These are phyloP conservation scores for Boletus edulis DNA, from an alignment of 768 basidiomycete species.

Conservation along the genomic window DNA sequence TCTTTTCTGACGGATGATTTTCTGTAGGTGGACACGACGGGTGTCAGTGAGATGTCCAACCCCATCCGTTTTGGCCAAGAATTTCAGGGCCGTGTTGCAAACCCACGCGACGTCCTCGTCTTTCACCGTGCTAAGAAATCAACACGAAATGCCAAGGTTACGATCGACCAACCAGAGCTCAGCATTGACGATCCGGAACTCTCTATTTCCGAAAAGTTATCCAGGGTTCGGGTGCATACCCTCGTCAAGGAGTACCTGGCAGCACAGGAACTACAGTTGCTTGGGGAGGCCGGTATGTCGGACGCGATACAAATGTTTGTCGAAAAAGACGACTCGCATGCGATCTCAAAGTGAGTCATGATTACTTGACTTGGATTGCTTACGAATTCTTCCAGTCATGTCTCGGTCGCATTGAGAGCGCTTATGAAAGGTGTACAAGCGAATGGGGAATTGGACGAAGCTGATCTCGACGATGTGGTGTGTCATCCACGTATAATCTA, in stretches of 20 bases:
- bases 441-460: conserved; percentile 67
- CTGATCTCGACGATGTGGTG: conserved; percentile 72
- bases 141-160: conserved; percentile 48
- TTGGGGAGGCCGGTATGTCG: conserved; percentile 88
- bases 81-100: conserved; percentile 87
- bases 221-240: conserved; percentile 80
- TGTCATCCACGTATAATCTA: conserved; percentile 16
- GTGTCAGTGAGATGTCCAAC: conserved; percentile 88
- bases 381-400: conserved; percentile 46
- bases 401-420: conserved; percentile 51
- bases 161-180: conserved; percentile 73
- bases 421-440: conserved; percentile 68
- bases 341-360: conserved; percentile 76
- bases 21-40: conserved; percentile 81
- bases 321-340: conserved; percentile 95
- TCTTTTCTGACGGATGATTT: neutral
- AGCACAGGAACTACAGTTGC: conserved; percentile 89
- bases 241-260: conserved; percentile 90
- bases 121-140: conserved; percentile 82
- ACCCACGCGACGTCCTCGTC: conserved; percentile 89
- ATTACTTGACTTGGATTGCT: neutral
- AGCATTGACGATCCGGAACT: conserved; percentile 77
- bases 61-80: conserved; percentile 97
- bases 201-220: conserved; percentile 66
- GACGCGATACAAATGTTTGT: conserved; percentile 95